Percentiles rank a stretch among this genome's conserved stretches.
Evolutionary conservation across 345 rosid genomes (phyloP).

Genomic region (Brassica carinata): DNA sequence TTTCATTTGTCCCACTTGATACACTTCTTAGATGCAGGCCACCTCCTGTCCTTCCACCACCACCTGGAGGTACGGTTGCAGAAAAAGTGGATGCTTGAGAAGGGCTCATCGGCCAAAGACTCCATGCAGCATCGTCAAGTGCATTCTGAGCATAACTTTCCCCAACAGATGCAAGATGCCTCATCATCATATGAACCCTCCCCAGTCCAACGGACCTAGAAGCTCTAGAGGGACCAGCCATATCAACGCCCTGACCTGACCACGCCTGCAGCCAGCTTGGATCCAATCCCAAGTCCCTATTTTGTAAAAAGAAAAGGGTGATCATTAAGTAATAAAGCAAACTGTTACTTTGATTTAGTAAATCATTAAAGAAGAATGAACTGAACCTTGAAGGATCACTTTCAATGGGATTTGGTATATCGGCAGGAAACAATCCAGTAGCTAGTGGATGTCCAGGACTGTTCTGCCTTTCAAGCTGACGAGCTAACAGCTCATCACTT

Average conservation of each 20-base stretch:
- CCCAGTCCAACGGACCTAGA: constrained; percentile 77
- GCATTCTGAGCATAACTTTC: constrained; percentile 94
- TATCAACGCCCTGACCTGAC: constrained; percentile 77
- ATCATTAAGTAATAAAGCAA: background rate
- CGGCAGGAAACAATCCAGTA: constrained; percentile 70
- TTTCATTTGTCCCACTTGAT: constrained; percentile 54
- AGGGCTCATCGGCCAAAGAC: constrained; percentile 80
- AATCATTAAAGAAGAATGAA: background rate
- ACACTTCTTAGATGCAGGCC: constrained; percentile 65
- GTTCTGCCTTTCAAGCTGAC: constrained; percentile 66
- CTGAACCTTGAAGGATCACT: constrained; percentile 80
- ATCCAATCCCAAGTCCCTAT: constrained; percentile 80
- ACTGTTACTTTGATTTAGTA: background rate
- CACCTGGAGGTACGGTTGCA: constrained; percentile 54
- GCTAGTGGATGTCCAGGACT: constrained; percentile 54
- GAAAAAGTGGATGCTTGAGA: constrained; percentile 71
- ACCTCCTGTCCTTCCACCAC: constrained; percentile 51
- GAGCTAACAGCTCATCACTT: constrained; percentile 81
- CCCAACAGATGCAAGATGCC: constrained; percentile 96
- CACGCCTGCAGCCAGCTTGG: constrained; percentile 75
- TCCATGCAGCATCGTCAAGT: constrained; percentile 86
- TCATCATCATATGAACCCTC: constrained; percentile 98
- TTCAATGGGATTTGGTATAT: constrained; percentile 58
- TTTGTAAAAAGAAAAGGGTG: constrained; percentile 30
- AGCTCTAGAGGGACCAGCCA: constrained; percentile 86